Conservation (phyloP, 2,329 filamentous ascomycete genomes). For the Elsinoe fawcettii region DNA sequence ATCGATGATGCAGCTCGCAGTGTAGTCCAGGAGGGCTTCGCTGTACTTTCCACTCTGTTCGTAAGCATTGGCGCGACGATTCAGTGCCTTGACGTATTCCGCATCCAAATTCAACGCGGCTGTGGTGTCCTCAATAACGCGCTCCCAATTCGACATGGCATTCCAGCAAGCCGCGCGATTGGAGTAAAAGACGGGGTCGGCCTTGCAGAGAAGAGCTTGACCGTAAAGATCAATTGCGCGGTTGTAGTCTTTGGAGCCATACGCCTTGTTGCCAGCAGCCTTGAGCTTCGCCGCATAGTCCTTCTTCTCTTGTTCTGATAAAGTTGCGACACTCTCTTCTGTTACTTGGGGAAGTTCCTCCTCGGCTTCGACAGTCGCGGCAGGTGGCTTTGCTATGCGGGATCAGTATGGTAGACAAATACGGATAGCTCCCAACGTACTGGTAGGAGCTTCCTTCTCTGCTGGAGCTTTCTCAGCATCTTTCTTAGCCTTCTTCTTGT, state of each 20-base stretch:
- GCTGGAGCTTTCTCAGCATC: constrained; percentile 31
- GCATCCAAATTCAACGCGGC: constrained; percentile 88
- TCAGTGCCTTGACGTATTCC: constrained; percentile 95
- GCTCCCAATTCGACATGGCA: constrained; percentile 84
- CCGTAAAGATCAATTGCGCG: constrained; percentile 91
- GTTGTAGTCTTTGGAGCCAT: constrained; percentile 88
- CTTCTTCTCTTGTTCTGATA: constrained; percentile 62
- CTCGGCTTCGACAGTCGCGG: constrained; percentile 30
- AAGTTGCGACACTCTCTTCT: constrained; percentile 36
- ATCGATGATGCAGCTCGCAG: constrained; percentile 97
- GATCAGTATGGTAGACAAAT: constrained; percentile 23
- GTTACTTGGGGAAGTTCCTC: constrained; percentile 45
- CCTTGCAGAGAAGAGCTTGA: constrained; percentile 92
- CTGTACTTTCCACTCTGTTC: constrained; percentile 87
- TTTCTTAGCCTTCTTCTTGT: constrained; percentile 77
- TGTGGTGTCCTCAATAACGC: constrained; percentile 93
- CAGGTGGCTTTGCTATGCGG: constrained; percentile 23
- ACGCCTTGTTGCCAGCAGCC: constrained; percentile 91
- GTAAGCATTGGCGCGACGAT: constrained; percentile 92
- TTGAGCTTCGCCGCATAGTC: constrained; percentile 87
- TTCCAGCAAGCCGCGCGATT: constrained; percentile 98
- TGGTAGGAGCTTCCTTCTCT: constrained; percentile 26
- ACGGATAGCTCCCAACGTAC: neutral
- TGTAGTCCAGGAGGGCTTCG: constrained; percentile 94
- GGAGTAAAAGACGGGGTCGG: constrained; percentile 96